phyloP scores from a whole-genome alignment of 176 grass and related monocot species.

The Thinopyrum elongatum region DNA sequence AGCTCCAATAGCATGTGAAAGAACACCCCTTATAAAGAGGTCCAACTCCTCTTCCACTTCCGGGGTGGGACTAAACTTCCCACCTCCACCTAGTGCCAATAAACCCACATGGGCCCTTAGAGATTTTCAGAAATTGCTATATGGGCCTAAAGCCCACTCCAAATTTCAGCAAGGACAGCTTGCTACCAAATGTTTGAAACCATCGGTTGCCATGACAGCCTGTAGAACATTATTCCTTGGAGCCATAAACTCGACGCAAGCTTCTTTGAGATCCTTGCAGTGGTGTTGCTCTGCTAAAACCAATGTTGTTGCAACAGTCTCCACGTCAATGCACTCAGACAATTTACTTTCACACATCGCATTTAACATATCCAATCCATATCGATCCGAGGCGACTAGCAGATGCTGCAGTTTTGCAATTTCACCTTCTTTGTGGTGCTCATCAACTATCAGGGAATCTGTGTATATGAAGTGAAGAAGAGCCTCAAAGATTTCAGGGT shows the following conservation, averaged over 20 bases:
- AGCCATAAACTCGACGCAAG: not conserved
- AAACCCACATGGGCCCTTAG: no score
- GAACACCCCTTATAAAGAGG: no score
- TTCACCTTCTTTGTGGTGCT: not conserved
- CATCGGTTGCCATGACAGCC: not conserved
- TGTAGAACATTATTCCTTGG: not conserved
- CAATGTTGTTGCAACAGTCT: not conserved
- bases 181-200: slow-evolving; percentile 20
- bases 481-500: not conserved
- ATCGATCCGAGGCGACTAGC: slow-evolving; percentile 29
- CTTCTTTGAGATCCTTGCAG: not conserved
- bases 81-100: no score
- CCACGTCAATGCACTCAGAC: not conserved
- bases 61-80: no score
- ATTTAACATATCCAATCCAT: slow-evolving; percentile 7
- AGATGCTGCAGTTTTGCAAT: not conserved
- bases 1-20: no score
- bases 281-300: not conserved
- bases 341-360: slow-evolving; percentile 19
- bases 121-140: no score
- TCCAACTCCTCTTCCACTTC: no score
- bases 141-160: no score
- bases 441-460: not conserved
- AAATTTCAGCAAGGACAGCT: no score
- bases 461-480: slow-evolving; percentile 30